A percentile compares a stretch with the other conserved stretches of the same genome.
phyloP scores from a whole-genome alignment of 176 grass and related monocot genomes.

The Puccinellia tenuiflora region DNA sequence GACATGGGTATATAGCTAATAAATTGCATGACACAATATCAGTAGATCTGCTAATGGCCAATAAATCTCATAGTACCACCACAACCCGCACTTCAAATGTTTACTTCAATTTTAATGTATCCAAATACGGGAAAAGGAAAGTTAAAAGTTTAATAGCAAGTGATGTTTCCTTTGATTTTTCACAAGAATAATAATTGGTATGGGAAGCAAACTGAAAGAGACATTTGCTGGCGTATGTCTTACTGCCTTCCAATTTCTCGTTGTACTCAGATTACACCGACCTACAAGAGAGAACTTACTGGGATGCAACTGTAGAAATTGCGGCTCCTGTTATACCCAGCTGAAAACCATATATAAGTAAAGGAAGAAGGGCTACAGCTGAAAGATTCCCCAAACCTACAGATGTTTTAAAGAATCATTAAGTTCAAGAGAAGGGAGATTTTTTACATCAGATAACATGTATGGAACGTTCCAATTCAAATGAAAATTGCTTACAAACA shows the following conservation, averaged over 20 bases:
- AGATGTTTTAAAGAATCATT: constrained; percentile 3
- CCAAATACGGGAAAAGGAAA: background rate
- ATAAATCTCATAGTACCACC: background rate
- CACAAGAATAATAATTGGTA: background rate
- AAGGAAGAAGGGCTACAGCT: constrained; percentile 47
- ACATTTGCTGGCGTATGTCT: background rate
- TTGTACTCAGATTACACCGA: background rate
- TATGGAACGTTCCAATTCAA: background rate
- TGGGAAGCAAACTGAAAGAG: background rate
- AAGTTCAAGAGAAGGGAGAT: background rate
- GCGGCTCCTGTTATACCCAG: constrained; percentile 67
- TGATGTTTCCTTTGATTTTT: constrained; percentile 5
- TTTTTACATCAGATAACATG: background rate
- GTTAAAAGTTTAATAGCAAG: background rate
- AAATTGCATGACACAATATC: background rate
- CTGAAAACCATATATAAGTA: constrained; percentile 54
- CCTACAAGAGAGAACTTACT: constrained; percentile 44
- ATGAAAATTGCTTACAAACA: constrained; percentile 9
- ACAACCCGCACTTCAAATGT: background rate
- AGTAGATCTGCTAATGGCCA: background rate
- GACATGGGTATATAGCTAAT: background rate
- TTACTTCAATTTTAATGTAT: background rate
- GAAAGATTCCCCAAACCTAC: constrained; percentile 59
- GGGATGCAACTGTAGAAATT: constrained; percentile 60
- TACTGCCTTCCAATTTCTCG: background rate